These are phyloP conservation scores for Fusarium azukiicola DNA, from an alignment of 2,329 filamentous ascomycete genomes.

Conservation along the genomic window DNA sequence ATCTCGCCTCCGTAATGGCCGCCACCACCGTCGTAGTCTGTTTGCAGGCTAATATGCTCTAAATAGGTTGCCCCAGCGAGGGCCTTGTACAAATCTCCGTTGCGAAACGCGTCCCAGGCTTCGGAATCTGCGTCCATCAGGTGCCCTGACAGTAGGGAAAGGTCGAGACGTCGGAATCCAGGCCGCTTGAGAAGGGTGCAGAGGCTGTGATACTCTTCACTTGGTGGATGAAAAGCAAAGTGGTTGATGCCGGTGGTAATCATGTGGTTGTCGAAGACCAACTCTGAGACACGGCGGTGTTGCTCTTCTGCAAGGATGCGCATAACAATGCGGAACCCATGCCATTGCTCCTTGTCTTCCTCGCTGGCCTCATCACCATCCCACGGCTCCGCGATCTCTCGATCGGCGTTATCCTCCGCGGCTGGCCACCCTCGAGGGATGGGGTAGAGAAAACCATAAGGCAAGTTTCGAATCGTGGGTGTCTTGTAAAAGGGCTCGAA, in stretches of 20 bases:
- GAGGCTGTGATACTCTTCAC: neutral
- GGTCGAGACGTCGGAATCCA: neutral
- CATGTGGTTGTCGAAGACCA: constrained; percentile 12
- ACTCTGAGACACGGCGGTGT: neutral
- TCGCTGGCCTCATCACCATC: neutral
- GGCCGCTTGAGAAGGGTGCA: neutral
- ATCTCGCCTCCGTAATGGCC: neutral
- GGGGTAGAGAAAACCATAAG: constrained; percentile 23
- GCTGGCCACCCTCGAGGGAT: neutral
- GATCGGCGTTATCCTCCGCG: neutral
- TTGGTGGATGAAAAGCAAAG: constrained; percentile 6
- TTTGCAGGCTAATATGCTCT: constrained; percentile 2
- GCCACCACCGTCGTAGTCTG: neutral
- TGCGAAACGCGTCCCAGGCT: constrained; percentile 2
- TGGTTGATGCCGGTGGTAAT: neutral
- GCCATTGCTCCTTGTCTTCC: neutral
- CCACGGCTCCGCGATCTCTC: neutral
- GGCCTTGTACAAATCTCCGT: constrained; percentile 1
- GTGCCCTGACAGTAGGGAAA: constrained; percentile 3
- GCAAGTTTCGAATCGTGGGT: constrained; percentile 30
- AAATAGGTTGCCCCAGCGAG: constrained; percentile 1
- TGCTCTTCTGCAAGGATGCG: neutral
- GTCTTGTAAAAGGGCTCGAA: constrained; percentile 22
- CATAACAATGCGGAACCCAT: constrained; percentile 14
- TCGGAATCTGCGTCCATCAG: neutral